phyloP scores from a whole-genome alignment of 225 moss, liverwort and hornwort genomes.

The Sphagnum tenellum region DNA sequence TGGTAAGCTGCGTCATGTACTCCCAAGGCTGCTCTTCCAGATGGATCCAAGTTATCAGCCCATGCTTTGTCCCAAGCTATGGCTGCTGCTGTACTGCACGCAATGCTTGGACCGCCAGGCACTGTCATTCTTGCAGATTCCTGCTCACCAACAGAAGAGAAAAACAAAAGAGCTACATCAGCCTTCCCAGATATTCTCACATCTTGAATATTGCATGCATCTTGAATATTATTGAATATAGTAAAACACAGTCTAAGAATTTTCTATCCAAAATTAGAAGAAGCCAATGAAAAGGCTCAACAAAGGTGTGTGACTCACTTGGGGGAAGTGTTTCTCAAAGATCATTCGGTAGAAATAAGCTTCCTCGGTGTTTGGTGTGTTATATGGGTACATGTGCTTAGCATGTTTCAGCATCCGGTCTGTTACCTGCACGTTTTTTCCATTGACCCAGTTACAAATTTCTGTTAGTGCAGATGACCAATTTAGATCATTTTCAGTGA shows the following conservation, averaged over 20 bases:
- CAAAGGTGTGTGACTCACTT: constrained; percentile 4
- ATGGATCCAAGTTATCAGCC: constrained; percentile 80
- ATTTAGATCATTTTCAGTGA: too few species aligned
- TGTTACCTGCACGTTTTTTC: constrained; percentile 23
- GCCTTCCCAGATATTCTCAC: too few species aligned
- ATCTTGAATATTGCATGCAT: too few species aligned
- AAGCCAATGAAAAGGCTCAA: too few species aligned
- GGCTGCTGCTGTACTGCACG: constrained; percentile 74
- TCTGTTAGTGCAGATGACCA: too few species aligned
- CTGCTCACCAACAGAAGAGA: constrained; percentile 12
- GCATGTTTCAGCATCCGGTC: constrained; percentile 71
- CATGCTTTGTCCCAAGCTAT: constrained; percentile 81
- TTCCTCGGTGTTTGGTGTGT: constrained; percentile 78
- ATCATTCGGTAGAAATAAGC: constrained; percentile 72
- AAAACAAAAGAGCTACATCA: too few species aligned
- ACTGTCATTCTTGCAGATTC: constrained; percentile 68
- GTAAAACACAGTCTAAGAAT: too few species aligned
- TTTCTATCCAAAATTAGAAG: too few species aligned
- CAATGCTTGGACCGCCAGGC: constrained; percentile 77
- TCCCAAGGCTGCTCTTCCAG: constrained; percentile 69
- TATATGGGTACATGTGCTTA: constrained; percentile 60
- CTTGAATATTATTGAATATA: too few species aligned
- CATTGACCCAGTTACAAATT: too few species aligned
- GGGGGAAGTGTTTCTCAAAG: constrained; percentile 78
- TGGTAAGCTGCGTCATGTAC: constrained; percentile 49